phyloP scores from a whole-genome alignment of 1,284 basidiomycete species.

The Ceratobasidium sp. region DNA sequence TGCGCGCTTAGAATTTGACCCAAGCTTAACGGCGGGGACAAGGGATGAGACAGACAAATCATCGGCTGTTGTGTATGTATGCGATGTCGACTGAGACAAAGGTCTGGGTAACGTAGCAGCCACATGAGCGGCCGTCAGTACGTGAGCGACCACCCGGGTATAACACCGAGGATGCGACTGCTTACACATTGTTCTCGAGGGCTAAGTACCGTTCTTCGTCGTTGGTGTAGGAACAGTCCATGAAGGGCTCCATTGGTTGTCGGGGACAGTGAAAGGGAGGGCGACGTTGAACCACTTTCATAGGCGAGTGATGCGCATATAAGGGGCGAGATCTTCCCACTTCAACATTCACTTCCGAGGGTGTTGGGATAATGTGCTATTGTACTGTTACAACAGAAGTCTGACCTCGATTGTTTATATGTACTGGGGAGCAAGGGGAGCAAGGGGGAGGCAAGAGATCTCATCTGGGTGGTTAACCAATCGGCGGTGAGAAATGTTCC shows the following conservation, averaged over 20 bases:
- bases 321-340: neutral
- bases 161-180: neutral
- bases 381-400: neutral
- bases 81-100: neutral
- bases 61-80: neutral
- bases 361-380: neutral
- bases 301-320: neutral
- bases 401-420: neutral
- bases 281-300: neutral
- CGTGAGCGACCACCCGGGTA: neutral
- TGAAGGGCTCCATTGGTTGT: neutral
- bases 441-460: too few species aligned
- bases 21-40: neutral
- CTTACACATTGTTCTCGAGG: neutral
- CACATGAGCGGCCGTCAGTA: neutral
- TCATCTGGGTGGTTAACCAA: too few species aligned
- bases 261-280: neutral
- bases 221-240: neutral
- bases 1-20: neutral
- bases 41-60: neutral
- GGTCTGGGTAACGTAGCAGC: neutral
- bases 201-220: neutral
- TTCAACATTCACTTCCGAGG: neutral
- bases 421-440: neutral
- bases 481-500: too few species aligned